Conservation (phyloP, 1,139 yeast species). For the Wickerhamomyces sp. region DNA sequence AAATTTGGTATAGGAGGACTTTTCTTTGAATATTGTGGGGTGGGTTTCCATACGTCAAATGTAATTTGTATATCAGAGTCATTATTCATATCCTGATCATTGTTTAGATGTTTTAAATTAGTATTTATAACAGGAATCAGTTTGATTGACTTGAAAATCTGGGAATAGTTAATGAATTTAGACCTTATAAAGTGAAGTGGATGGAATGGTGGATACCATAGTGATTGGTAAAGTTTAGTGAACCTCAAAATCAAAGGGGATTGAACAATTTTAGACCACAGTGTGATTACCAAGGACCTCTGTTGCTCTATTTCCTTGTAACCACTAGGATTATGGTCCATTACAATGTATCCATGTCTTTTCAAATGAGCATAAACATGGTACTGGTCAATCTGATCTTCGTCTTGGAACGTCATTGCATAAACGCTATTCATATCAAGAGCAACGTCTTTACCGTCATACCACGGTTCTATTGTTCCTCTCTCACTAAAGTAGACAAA, state of each 20-base stretch:
- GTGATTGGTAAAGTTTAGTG: neutral
- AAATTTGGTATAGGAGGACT: slow-evolving; percentile 72
- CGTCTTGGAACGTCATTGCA: slow-evolving; percentile 41
- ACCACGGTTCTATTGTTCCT: slow-evolving; percentile 65
- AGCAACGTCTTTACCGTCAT: slow-evolving; percentile 33
- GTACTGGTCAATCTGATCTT: slow-evolving; percentile 50
- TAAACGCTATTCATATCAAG: slow-evolving; percentile 67
- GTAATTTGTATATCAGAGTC: slow-evolving; percentile 16
- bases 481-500: slow-evolving; percentile 75
- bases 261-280: slow-evolving; percentile 1
- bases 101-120: slow-evolving; percentile 17
- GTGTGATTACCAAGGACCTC: slow-evolving; percentile 8
- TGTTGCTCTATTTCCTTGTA: neutral
- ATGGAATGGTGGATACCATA: slow-evolving; percentile 24
- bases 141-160: slow-evolving; percentile 36
- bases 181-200: slow-evolving; percentile 20
- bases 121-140: slow-evolving; percentile 29
- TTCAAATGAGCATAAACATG: slow-evolving; percentile 73
- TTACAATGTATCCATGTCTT: slow-evolving; percentile 74
- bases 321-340: slow-evolving; percentile 28
- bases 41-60: slow-evolving; percentile 86
- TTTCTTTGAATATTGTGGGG: slow-evolving; percentile 62
- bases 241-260: neutral
- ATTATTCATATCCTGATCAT: slow-evolving; percentile 4
- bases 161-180: slow-evolving; percentile 37